These are phyloP conservation scores for Populus euphratica DNA, from an alignment of 345 rosid genomes.

Conservation along the genomic window DNA sequence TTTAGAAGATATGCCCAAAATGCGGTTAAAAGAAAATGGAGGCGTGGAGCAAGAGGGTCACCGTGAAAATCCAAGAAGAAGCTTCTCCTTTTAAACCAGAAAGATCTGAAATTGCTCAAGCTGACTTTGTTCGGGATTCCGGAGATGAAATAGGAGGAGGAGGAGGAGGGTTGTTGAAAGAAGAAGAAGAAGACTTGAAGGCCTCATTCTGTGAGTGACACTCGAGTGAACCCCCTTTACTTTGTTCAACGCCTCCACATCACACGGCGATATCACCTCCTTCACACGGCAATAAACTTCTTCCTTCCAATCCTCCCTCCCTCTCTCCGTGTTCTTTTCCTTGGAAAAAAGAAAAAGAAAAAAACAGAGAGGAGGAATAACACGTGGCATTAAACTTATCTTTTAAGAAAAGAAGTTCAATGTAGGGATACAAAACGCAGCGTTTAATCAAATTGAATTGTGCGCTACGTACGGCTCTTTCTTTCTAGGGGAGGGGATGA, in stretches of 20 bases:
- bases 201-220: slow-evolving; percentile 75
- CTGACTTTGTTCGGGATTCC: slow-evolving; percentile 4
- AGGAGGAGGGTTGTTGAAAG: slow-evolving; percentile 45
- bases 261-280: slow-evolving; percentile 62
- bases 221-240: slow-evolving; percentile 59
- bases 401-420: no score
- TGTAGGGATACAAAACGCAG: no score
- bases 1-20: no score
- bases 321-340: background rate
- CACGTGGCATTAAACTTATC: background rate
- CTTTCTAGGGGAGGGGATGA: no score
- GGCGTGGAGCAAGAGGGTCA: background rate
- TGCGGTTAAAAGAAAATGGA: background rate
- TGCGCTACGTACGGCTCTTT: no score
- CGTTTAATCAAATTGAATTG: no score
- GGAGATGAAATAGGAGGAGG: slow-evolving; percentile 28
- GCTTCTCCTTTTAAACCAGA: background rate
- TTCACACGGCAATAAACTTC: slow-evolving; percentile 19
- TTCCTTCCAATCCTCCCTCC: background rate
- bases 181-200: slow-evolving; percentile 74
- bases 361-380: background rate
- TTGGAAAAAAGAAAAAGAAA: background rate
- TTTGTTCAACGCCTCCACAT: slow-evolving; percentile 80
- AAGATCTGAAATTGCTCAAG: background rate
- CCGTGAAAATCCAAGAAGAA: background rate